Percentiles rank a stretch among this genome's conserved stretches.
These are phyloP conservation scores for Crucihimalaya himalaica DNA, from an alignment of 345 rosid species.

Conservation along the genomic window DNA sequence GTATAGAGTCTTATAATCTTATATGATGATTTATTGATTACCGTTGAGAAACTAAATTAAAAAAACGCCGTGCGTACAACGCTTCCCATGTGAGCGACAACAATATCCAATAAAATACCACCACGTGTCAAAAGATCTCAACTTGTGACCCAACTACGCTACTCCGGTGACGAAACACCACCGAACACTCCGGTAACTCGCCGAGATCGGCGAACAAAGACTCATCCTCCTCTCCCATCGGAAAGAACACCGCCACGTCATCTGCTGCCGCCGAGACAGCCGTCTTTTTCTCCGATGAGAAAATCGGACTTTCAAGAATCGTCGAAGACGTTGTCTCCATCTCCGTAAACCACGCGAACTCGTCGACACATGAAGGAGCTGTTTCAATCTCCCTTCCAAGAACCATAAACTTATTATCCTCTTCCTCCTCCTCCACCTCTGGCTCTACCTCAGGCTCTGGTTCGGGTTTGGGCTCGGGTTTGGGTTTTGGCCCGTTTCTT, in stretches of 20 bases:
- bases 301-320: constrained; percentile 69
- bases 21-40: constrained; percentile 33
- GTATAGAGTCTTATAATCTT: constrained; percentile 8
- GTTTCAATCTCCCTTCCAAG: constrained; percentile 46
- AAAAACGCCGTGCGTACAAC: constrained; percentile 37
- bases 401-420: constrained; percentile 45
- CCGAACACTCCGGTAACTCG: constrained; percentile 94
- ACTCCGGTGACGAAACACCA: constrained; percentile 73
- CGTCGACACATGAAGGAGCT: constrained; percentile 52
- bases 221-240: constrained; percentile 84
- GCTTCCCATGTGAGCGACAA: constrained; percentile 38
- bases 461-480: constrained; percentile 40
- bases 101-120: constrained; percentile 16
- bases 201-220: constrained; percentile 93
- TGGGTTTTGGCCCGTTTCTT: constrained; percentile 44
- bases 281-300: constrained; percentile 42
- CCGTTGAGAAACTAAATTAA: constrained; percentile 21
- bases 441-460: constrained; percentile 34
- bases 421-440: constrained; percentile 48
- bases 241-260: constrained; percentile 62
- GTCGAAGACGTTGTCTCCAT: constrained; percentile 78
- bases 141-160: constrained; percentile 59
- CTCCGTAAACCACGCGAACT: constrained; percentile 81
- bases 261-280: constrained; percentile 31
- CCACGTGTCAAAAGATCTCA: constrained; percentile 68